These are phyloP conservation scores for Novymonas esmeraldas DNA, from an alignment of 208 protist genomes.

Conservation along the genomic window DNA sequence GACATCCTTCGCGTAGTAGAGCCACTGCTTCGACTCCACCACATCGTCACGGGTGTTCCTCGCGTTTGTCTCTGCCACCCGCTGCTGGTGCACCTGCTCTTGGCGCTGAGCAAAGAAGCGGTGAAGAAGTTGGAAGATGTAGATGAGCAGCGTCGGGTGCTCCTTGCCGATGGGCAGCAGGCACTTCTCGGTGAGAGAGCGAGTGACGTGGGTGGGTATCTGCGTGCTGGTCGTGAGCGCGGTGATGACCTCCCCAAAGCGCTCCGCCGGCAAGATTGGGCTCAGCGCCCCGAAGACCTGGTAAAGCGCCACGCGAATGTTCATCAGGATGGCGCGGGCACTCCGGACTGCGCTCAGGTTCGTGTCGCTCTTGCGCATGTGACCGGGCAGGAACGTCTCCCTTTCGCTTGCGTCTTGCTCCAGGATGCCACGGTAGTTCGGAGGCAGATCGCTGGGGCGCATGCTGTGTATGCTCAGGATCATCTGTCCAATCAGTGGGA, in stretches of 20 bases:
- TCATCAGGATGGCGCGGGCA: constrained; percentile 43
- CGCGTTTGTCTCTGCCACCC: background rate
- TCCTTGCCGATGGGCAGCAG: constrained; percentile 53
- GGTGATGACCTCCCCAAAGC: constrained; percentile 46
- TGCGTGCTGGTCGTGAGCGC: constrained; percentile 19
- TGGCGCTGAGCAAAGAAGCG: constrained; percentile 44
- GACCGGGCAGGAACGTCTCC: constrained; percentile 54
- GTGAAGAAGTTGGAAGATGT: constrained; percentile 36
- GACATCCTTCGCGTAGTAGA: constrained; percentile 72
- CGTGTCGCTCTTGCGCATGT: constrained; percentile 38
- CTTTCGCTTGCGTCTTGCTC: constrained; percentile 38
- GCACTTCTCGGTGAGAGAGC: constrained; percentile 54
- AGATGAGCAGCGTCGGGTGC: constrained; percentile 40
- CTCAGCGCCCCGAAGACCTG: constrained; percentile 65
- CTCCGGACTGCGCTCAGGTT: constrained; percentile 14
- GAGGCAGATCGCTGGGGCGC: constrained; percentile 42
- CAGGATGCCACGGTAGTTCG: constrained; percentile 40
- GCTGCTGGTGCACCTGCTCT: constrained; percentile 15
- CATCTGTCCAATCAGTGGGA: constrained; percentile 40
- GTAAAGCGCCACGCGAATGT: constrained; percentile 66
- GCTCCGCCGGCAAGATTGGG: constrained; percentile 47
- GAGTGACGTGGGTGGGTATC: constrained; percentile 47
- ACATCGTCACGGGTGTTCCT: constrained; percentile 46
- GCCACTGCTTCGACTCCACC: constrained; percentile 58
- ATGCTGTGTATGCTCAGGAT: constrained; percentile 61